Base-by-base conservation (phyloP, 2,329 filamentous ascomycete species). In the Xylaria sp. region DNA sequence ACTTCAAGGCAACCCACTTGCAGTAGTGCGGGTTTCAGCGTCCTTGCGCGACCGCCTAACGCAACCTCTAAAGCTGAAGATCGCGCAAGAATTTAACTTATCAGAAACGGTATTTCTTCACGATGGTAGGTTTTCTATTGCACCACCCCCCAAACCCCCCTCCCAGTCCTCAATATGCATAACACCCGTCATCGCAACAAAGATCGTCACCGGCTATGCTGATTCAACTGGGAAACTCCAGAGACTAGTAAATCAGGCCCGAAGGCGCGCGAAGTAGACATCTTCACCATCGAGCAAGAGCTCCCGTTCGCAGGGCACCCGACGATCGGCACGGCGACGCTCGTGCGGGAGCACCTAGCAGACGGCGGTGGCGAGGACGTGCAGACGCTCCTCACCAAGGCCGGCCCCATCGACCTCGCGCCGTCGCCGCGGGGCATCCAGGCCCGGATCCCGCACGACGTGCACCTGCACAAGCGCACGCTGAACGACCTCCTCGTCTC, bases 371-470 rank as follows among this genome's bases (percentile, higher is more conserved):
- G 85, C 80, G 77, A 83, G 40, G 60, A 25, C 29, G 60, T 78
- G 85, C 65, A 71, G 55, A 82, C 81, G 8, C 78, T 90, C 27
- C 72, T 84, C 50, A 88, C 86, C 32, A 88, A 87, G 70, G 86
- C 88, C 16, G 88, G 89, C 16, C 51, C 51, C 9, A 65, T 71
- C 57, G 57, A 53, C 42, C 60, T 66, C 42, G 67, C 62, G 44
- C 10, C 62, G 8, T 13, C 40, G 16, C 32, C 27, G 55, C 25
- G 27, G 44, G 65, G 40, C 18, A 87, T 90, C 5, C 85, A 84
- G 60, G 91, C 91, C 18, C 80, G 79, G 3, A 90, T 94, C 70
- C 91, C 92, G 40, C 90, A 93, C 76, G 83, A 91, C 69, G 84
- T 91, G 70, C 91, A 88, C 73, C 75, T 89, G 65, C 92, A 94